Base-by-base conservation (phyloP, 2,329 filamentous ascomycete genomes). In the Cordyceps cicadae region DNA sequence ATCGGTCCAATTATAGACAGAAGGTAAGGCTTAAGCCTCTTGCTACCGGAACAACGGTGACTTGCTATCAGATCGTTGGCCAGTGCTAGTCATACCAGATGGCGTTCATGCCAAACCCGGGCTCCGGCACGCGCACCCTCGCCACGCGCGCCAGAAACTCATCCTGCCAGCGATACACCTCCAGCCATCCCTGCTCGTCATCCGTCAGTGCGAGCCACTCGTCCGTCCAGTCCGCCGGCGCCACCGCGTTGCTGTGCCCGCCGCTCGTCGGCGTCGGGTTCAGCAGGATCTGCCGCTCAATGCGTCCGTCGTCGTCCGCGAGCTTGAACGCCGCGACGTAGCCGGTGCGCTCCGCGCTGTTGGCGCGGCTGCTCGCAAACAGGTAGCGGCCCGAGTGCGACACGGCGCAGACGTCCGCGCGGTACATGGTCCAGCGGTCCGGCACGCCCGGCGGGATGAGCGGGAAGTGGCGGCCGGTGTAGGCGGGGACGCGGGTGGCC, bases 91-190 rank as follows among this genome's bases (percentile, higher is more conserved):
- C 88, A 72, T 94, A 94, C 91, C 91, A 96, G 64, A 95, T 92
- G n/a, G 90, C 90, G 75, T 96, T 96, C 91, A 96, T 96, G 1
- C 90, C 90, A 71, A 96, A 96, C 1, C 91, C 91, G n/a, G 89
- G 89, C 76, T 95, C 91, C 6, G 86, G 85, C 43, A 95, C 86
- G 66, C 90, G 85, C 64, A 89, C 78, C 64, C 89, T 81, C 17
- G 90, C 90, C 8, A 95, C 90, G 3, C 90, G 79, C 2, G 85
- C 87, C 58, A 96, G 75, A 67, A 87, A 90, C 78, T 94, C 90
- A 62, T 92, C 87, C 65, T 87, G 81, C 89, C 90, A 96, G 59
- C 90, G 81, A 72, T 95, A 95, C 61, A 96, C 89, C 77, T 96
- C 91, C 21, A 96, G 76, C 77, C 88, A 93, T 6, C 91, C 91